A percentile compares a stretch with the other conserved stretches of the same genome.
These are phyloP conservation scores for Paspalum vaginatum DNA, from an alignment of 176 grass and related monocot species.

Conservation along the genomic window DNA sequence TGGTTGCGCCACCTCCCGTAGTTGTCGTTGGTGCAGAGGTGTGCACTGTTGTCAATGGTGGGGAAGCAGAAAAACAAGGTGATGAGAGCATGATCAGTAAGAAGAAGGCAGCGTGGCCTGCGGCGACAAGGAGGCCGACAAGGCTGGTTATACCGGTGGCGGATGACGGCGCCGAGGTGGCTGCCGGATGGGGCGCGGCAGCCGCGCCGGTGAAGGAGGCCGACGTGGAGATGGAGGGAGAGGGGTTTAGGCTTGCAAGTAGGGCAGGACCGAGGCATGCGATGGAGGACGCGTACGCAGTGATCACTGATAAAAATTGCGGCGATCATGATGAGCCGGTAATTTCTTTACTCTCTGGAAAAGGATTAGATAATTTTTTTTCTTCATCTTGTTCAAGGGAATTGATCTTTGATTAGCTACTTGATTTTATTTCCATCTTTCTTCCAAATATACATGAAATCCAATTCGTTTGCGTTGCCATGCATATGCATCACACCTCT, in stretches of 20 bases:
- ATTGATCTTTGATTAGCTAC: no score
- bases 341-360: background rate
- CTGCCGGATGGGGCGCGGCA: background rate
- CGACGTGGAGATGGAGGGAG: slow-evolving; percentile 48
- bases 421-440: no score
- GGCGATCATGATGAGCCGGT: slow-evolving; percentile 60
- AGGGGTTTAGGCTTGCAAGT: slow-evolving; percentile 60
- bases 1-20: no score
- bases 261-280: slow-evolving; percentile 63
- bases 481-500: no score
- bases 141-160: slow-evolving; percentile 58
- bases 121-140: slow-evolving; percentile 49
- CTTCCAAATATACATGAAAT: no score
- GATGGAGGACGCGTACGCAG: slow-evolving; percentile 82
- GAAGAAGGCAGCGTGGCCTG: slow-evolving; percentile 32
- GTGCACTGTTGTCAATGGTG: no score
- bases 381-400: no score
- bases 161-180: slow-evolving; percentile 13
- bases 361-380: background rate
- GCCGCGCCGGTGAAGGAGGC: slow-evolving; percentile 30
- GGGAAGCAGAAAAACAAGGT: background rate
- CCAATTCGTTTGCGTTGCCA: no score
- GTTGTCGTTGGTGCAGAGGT: no score
- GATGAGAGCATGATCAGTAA: background rate
- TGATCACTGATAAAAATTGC: slow-evolving; percentile 31